Evolutionary conservation across 148 eudicot genomes (phyloP), one percentile per base, ranked within the genome.

Genomic region (Beta vulgaris): DNA sequence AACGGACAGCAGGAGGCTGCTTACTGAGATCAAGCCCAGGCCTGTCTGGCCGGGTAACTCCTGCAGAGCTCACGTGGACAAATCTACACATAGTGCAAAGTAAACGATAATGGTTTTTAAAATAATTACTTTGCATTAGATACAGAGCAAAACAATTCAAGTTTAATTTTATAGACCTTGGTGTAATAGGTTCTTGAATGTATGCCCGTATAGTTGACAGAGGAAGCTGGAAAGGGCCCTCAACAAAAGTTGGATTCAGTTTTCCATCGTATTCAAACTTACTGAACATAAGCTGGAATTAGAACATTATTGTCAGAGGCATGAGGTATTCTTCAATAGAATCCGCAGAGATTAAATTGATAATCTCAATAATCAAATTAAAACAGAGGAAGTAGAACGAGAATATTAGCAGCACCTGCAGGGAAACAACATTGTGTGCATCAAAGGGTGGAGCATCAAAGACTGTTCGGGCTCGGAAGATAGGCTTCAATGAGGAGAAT

Each of bases 1-100:
- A 76, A 67, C 99, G 96, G 65, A 96, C 99, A 80, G 99, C 99
- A 37, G 99, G 99, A 69, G 99, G 99, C 75, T 96, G 99, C 82
- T 86, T 96, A 84, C 87, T 91, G 65, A 96, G 86, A 85, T 95
- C 99, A 68, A 96, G 91, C 72, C 98, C 98, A 73, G 98, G 97
- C 84, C 99, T 89, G 12, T 89, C 98, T 58, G 94, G 90, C 55
- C 99, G 86, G 21, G 99, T 96, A 70, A 92, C 99, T 48, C 99
- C 99, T 51, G 99, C 98, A 72, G 99, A 96, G 81, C 99, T 67
- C 85, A 92, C 99, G 65, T 92, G 99, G 64, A 96, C 89, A 76
- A 96, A 88, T 82, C 98, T 96, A 80, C 69, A 59, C 49, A 53
- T 32, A 44, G 4, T 3, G 25, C 71, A 69, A 65, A 64, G 63